Base-by-base conservation (phyloP, 164 flowering plant genomes). In the Vitis amurensis region DNA sequence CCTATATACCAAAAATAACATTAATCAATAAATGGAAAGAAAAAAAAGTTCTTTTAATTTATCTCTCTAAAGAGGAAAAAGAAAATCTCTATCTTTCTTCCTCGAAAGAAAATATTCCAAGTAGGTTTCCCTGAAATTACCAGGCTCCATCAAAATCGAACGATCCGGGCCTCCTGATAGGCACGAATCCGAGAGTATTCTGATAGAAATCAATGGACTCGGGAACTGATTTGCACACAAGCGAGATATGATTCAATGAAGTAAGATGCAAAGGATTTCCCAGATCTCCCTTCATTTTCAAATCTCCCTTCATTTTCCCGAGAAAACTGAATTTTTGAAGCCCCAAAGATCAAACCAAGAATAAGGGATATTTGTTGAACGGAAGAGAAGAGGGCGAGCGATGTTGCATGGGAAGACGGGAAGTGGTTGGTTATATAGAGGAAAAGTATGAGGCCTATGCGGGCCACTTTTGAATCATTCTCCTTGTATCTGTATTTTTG, bases 121-220 rank as follows among this genome's bases (percentile, higher is more conserved):
- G 27, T 23, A 23, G 2, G 8, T 50, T 16, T 48, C 11, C 29
- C 16, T 59, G 67, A 30, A 48, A 50, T 73, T 83, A 88, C 94
- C 97, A 91, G 50, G 94, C 93, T 50, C 97, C 97, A 67, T 90
- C 81, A 63, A 91, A 91, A 74, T 90, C 84, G 55, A 91, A 90
- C 9, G 97, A 91, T 12, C 88, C 91, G 8, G 97, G 97, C 74
- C 97, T 81, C 58, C 85, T 77, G 17, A 91, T 71, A 0, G 97
- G 94, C 57, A 81, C 55, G 59, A 91, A 91, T 52, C 97, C 97
- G 31, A 91, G 85, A 77, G 87, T 80, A 56, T 87, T 68, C 47
- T 80, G 86, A 65, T 90, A 91, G 58, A 91, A 91, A 30, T 79
- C 68, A 10, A 87, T 79, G 16, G 94, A 88, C 68, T 87, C 77